Evolutionary conservation across 1,284 basidiomycete genomes (phyloP), one percentile per base, ranked within the genome.

Genomic region (Marasmius oreades): DNA sequence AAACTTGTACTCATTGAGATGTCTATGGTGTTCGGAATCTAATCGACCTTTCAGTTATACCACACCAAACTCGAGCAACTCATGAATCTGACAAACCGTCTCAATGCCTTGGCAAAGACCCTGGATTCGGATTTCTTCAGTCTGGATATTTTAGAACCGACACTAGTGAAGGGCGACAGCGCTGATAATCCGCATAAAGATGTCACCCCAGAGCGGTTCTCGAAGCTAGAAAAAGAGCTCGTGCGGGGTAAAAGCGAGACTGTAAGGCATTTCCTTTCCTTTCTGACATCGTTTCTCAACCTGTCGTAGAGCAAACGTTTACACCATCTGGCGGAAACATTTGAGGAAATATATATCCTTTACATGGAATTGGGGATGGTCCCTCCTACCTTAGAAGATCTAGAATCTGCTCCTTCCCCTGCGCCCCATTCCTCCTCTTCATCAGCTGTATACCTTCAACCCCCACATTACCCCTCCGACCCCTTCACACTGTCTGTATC

Each of bases 51-150:
- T 33, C 45, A 90, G 86, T 67, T 88, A 46, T 92, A 92, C 64
- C 86, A 90, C 64, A 84, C 86, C 5, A 92, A 91, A 66, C 77
- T 90, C 10, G 90, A 92, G 63, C 89, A 92, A 62, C 69, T 90
- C 20, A 77, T 77, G 52, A 82, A 85, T 4, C 68, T 92, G 52
- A 84, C 78, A 39, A 82, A 81, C 65, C 85, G 87, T 36, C 69
- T 93, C 37, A 75, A 72, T 44, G 64, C 75, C 0, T 74, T 91
- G 7, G 72, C 82, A 5, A 77, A 78, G 20, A 86, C 81, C 0
- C 76, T 90, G 6, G 89, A 88, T 2, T 60, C 74, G 1, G 77
- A 77, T 20, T 92, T 83, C 67, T 89, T 82, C 64, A 57, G 76
- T 0, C 62, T 68, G 3, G 89, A 91, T 57, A 70, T 88, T 20